These are phyloP conservation scores for Trichophaea hybrida DNA, from an alignment of 2,329 filamentous ascomycete genomes.

Conservation along the genomic window DNA sequence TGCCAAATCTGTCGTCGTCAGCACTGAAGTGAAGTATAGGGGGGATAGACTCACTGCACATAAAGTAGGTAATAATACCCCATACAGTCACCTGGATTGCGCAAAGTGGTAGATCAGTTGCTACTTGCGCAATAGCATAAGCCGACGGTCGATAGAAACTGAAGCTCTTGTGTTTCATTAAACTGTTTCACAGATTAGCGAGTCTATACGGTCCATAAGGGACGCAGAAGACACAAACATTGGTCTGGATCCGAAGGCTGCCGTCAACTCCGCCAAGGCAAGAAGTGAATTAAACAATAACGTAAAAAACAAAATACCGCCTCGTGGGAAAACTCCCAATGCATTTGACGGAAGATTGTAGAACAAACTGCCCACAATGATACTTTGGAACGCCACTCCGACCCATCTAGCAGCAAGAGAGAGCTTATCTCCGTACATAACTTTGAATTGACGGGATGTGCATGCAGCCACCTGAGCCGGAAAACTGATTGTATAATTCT, in stretches of 20 bases:
- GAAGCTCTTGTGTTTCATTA: conserved; percentile 35
- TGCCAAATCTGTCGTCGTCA: conserved; percentile 34
- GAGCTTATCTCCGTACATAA: conserved; percentile 40
- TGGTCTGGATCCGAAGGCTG: conserved; percentile 35
- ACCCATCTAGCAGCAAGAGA: conserved; percentile 36
- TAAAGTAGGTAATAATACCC: conserved; percentile 48
- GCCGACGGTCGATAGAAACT: conserved; percentile 38
- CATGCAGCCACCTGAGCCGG: conserved; percentile 41
- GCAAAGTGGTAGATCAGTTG: conserved; percentile 45
- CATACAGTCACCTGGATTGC: conserved; percentile 44
- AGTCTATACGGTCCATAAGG: no score
- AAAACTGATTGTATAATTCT: conserved; percentile 35
- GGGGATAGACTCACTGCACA: conserved; percentile 46
- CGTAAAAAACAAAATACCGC: conserved; percentile 46
- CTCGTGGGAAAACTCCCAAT: conserved; percentile 40
- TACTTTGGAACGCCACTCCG: conserved; percentile 41
- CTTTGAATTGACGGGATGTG: conserved; percentile 39
- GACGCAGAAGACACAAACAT: conserved; percentile 29
- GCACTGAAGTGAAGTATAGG: background rate
- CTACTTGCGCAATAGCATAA: conserved; percentile 42
- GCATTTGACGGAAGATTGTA: conserved; percentile 40
- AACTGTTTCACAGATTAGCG: no score
- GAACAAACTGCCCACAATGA: conserved; percentile 49
- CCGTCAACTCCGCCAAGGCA: conserved; percentile 42
- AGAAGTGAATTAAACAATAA: conserved; percentile 45